Conservation (phyloP, 768 basidiomycete genomes). For the Termitomyces sp. region DNA sequence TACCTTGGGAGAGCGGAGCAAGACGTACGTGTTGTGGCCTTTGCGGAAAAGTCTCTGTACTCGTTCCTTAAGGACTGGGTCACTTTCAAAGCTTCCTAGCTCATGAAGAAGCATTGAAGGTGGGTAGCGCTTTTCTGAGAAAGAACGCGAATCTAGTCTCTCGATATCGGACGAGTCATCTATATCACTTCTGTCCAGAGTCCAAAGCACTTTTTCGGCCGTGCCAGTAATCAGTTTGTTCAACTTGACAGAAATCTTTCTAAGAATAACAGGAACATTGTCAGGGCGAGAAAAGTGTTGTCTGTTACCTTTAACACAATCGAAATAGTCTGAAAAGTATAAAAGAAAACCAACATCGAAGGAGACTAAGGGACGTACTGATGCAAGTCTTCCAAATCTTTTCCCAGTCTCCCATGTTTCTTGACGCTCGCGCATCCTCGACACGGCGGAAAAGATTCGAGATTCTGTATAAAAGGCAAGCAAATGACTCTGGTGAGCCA, state of each 20-base stretch:
- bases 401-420: background rate
- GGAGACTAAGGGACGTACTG: background rate
- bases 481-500: background rate
- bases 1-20: too few relatives aligned
- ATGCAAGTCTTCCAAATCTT: background rate
- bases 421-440: background rate
- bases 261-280: background rate
- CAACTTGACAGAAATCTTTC: background rate
- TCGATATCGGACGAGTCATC: background rate
- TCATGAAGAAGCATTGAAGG: constrained; percentile 3
- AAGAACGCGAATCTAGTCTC: background rate
- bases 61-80: background rate
- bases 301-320: background rate
- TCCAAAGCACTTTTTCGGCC: background rate
- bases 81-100: background rate
- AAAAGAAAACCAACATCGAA: too few relatives aligned
- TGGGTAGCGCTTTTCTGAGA: background rate
- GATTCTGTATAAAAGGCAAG: background rate
- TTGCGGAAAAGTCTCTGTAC: background rate
- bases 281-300: background rate
- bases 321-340: background rate
- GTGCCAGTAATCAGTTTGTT: background rate
- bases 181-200: background rate
- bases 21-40: background rate
- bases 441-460: background rate